phyloP scores from a whole-genome alignment of 352 stramenopile genomes.

The Phytopythium sindhum region DNA sequence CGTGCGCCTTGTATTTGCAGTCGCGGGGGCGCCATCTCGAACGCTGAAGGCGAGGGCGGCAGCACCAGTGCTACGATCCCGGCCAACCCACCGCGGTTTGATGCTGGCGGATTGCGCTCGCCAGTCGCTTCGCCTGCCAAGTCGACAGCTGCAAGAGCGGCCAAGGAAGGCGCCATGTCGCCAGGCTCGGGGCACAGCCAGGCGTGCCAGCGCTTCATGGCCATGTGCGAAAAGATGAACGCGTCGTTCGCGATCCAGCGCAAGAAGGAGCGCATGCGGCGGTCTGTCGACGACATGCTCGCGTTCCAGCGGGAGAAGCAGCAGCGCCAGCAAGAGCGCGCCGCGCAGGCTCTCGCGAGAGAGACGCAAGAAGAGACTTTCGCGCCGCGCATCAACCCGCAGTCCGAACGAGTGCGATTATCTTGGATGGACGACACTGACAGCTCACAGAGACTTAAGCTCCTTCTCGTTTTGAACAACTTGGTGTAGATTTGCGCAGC shows the following conservation, averaged over 20 bases:
- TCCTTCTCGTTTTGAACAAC: not conserved
- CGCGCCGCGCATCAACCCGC: conserved; percentile 41
- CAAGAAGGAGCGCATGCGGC: conserved; percentile 44
- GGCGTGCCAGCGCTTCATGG: conserved; percentile 48
- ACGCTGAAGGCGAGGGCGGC: not conserved
- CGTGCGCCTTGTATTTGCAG: conserved; percentile 44
- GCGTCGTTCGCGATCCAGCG: conserved; percentile 34
- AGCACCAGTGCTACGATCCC: conserved; percentile 10
- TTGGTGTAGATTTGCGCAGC: conserved; percentile 41
- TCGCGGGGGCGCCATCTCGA: conserved; percentile 19
- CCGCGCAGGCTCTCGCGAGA: conserved; percentile 20
- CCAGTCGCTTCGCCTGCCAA: not conserved
- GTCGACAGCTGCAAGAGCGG: not conserved
- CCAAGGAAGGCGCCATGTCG: not conserved
- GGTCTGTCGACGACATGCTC: conserved; percentile 54
- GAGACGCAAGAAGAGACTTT: conserved; percentile 44
- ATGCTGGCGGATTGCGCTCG: conserved; percentile 9
- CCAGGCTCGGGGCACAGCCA: conserved; percentile 21
- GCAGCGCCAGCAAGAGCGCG: conserved; percentile 31
- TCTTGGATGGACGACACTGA: not conserved
- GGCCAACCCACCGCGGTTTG: conserved; percentile 11
- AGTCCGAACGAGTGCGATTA: conserved; percentile 33
- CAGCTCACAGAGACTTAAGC: not conserved
- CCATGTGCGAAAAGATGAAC: conserved; percentile 51
- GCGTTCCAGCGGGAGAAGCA: conserved; percentile 41